Conservation (phyloP, 306 rosid species). For the Carpinus viminea region DNA sequence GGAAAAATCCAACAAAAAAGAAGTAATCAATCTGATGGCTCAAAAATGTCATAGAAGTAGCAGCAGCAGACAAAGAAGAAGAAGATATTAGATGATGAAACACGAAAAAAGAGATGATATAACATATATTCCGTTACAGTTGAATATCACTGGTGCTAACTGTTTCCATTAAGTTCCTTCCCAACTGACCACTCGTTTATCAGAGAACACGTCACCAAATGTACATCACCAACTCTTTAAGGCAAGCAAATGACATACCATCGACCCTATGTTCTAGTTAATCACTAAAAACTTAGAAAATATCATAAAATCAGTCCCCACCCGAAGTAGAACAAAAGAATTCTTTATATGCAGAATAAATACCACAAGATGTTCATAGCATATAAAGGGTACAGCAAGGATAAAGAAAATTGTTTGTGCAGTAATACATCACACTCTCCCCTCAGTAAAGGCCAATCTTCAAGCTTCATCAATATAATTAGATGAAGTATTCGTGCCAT, state of each 20-base stretch:
- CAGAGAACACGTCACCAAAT: not conserved
- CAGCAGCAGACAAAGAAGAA: too few relatives aligned
- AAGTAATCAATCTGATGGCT: not conserved
- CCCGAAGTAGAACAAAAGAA: too few relatives aligned
- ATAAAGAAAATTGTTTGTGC: not conserved
- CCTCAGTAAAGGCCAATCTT: conserved; percentile 1
- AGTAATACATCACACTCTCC: too few relatives aligned
- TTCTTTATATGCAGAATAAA: too few relatives aligned
- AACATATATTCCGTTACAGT: not conserved
- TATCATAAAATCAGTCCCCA: too few relatives aligned
- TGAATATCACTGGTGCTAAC: not conserved
- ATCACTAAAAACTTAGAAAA: too few relatives aligned
- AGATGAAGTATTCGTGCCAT: not conserved
- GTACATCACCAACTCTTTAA: not conserved
- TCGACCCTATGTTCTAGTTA: too few relatives aligned
- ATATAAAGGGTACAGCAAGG: not conserved
- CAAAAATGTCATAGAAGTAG: not conserved
- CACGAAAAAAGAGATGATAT: not conserved
- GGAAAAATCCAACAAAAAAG: not conserved
- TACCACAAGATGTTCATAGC: not conserved
- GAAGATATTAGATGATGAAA: not conserved
- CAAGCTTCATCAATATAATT: not conserved
- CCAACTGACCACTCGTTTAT: not conserved
- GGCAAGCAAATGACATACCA: not conserved
- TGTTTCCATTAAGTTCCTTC: not conserved